phyloP scores from a whole-genome alignment of 1,284 basidiomycete genomes.

The Xerocomus minutiporus region DNA sequence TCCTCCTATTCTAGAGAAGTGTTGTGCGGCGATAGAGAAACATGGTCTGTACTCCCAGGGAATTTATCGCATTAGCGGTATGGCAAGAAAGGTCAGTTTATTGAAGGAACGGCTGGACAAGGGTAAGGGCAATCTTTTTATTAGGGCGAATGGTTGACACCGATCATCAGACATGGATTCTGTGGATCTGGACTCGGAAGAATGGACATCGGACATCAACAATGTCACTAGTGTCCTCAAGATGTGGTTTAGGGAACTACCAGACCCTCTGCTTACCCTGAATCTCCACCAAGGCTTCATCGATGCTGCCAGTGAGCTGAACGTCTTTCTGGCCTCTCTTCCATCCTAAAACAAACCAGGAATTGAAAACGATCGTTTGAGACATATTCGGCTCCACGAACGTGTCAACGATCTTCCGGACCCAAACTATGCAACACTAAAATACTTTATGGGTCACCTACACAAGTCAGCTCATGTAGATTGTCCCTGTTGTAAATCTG shows the following conservation, averaged over 20 bases:
- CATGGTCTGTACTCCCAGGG: conserved; percentile 83
- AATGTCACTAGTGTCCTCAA: conserved; percentile 92
- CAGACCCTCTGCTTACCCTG: conserved; percentile 88
- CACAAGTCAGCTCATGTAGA: conserved; percentile 55
- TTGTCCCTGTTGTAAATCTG: not conserved
- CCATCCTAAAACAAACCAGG: conserved; percentile 43
- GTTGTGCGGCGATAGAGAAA: conserved; percentile 88
- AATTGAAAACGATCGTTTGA: conserved; percentile 88
- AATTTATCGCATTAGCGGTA: conserved; percentile 92
- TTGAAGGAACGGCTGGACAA: conserved; percentile 84
- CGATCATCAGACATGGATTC: conserved; percentile 69
- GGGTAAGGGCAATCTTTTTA: conserved; percentile 43
- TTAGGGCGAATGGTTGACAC: conserved; percentile 3
- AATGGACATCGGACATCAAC: conserved; percentile 94
- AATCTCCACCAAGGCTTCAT: conserved; percentile 88
- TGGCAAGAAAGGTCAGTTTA: conserved; percentile 80
- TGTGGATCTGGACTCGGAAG: conserved; percentile 81
- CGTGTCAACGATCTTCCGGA: conserved; percentile 97
- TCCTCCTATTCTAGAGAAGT: conserved; percentile 85
- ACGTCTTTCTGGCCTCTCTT: conserved; percentile 3
- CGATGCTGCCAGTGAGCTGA: conserved; percentile 83
- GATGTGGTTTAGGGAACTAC: conserved; percentile 94
- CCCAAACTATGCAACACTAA: conserved; percentile 95
- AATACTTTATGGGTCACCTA: conserved; percentile 93
- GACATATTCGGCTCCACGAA: conserved; percentile 94